These are phyloP conservation scores for Spatholobus suberectus DNA, from an alignment of 306 rosid genomes.

Conservation along the genomic window DNA sequence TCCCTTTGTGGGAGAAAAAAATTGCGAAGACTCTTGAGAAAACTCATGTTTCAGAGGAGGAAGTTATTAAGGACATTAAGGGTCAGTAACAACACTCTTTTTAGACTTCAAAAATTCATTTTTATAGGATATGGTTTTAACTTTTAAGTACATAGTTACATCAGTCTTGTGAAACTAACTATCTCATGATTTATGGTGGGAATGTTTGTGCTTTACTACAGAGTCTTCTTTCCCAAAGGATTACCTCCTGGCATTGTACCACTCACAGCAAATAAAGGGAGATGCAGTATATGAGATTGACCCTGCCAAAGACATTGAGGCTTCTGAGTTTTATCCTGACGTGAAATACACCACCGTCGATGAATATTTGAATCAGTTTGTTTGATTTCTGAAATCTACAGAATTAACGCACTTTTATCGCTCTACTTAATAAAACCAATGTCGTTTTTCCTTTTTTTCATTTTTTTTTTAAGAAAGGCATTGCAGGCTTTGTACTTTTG, in stretches of 20 bases:
- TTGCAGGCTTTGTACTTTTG: not conserved
- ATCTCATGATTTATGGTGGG: not conserved
- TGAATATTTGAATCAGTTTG: constrained; percentile 45
- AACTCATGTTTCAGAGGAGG: constrained; percentile 43
- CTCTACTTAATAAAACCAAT: not conserved
- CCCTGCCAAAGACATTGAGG: constrained; percentile 47
- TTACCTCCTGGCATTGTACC: constrained; percentile 43
- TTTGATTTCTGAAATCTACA: constrained; percentile 2
- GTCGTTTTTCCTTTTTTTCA: not conserved
- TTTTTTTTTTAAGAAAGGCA: not conserved
- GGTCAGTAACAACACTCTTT: constrained; percentile 36
- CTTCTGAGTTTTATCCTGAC: constrained; percentile 50
- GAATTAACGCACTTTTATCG: not conserved
- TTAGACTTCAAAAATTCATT: not conserved
- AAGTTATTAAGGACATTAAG: constrained; percentile 51
- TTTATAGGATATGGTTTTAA: not conserved
- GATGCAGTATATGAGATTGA: constrained; percentile 56
- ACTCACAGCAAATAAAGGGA: constrained; percentile 50
- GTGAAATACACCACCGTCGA: constrained; percentile 49
- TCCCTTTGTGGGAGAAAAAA: constrained; percentile 58
- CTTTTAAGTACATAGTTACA: not conserved
- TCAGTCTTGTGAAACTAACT: not conserved
- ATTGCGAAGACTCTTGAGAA: constrained; percentile 51
- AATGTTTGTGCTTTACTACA: constrained; percentile 16
- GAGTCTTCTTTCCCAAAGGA: constrained; percentile 45